Base-by-base conservation (phyloP, 768 basidiomycete species). In the Macrolepiota fuliginosa region DNA sequence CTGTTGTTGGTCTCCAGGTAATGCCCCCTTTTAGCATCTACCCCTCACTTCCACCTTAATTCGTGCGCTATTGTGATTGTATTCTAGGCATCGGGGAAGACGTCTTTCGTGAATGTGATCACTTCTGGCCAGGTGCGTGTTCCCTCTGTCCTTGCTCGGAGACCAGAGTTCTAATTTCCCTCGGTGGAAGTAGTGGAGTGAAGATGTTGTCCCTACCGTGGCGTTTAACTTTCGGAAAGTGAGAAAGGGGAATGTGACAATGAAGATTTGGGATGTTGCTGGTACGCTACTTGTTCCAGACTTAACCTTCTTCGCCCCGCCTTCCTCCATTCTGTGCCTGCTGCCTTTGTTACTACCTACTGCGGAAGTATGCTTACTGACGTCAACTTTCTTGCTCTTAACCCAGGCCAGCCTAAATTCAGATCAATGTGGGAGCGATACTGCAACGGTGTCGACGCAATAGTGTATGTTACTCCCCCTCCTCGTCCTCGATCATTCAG, bases 191-290 rank as follows among this genome's bases (percentile, higher is more conserved):
- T 74, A 96, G 86, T 97, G 93, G 91, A 93, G 91, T 62, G 93
- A 96, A 77, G 95, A 96, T 58, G 93, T 95, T n/a, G 94, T 94
- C 0, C 95, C 95, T 0, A 97, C 95, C 1, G 91, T 97, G 22
- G 93, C 94, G 6, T 97, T 94, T 79, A 95, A 94, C 67, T 87
- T 94, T 68, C 83, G 92, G 19, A 93, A 92, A 72, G 88, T 96
- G 12, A 80, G 89, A 64, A 94, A 92, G 68, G 94, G 93, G 12
- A 96, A 94, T 62, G 87, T 96, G 0, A 93, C 91, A 0, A 78
- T 97, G 69, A 96, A 94, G 72, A 87, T 97, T 52, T 97, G 95
- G 95, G 95, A 97, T 72, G 91, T 97, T 40, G 94, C 94, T 64
- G 94, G 90, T 92, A 64, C 66, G 84, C 65, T 60, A 9, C 57